Percentiles rank a stretch among this genome's conserved stretches.
Evolutionary conservation across 805 yeast species (phyloP).

Genomic region (Yarrowia sp.): DNA sequence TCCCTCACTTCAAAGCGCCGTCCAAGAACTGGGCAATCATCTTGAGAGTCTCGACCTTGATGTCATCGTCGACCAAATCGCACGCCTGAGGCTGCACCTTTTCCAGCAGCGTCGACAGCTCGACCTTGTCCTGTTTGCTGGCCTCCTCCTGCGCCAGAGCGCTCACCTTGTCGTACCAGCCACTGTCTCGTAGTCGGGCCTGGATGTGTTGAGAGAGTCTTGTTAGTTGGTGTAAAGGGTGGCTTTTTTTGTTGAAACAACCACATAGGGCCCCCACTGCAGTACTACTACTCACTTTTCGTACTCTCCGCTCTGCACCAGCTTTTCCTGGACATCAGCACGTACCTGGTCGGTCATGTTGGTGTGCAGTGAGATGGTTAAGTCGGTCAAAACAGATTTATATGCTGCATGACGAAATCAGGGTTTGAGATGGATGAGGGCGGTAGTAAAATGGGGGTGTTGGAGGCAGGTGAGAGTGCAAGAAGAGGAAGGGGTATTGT

Average conservation of each 20-base stretch:
- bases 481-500: too few species aligned
- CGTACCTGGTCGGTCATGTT: conserved; percentile 39
- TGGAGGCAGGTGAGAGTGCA: too few species aligned
- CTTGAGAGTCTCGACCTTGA: conserved; percentile 64
- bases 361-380: conserved; percentile 28
- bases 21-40: conserved; percentile 54
- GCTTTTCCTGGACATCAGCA: conserved; percentile 41
- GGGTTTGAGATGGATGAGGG: too few species aligned
- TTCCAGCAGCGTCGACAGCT: conserved; percentile 15
- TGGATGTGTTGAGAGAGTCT: conserved; percentile 68
- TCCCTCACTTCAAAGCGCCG: conserved; percentile 5
- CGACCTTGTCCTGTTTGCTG: conserved; percentile 35
- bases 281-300: conserved; percentile 55
- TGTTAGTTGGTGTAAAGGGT: conserved; percentile 18
- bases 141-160: conserved; percentile 57
- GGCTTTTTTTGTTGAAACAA: too few species aligned
- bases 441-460: too few species aligned
- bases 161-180: conserved; percentile 84
- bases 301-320: conserved; percentile 80
- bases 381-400: conserved; percentile 12
- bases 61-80: conserved; percentile 51
- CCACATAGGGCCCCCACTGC: too few species aligned
- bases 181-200: conserved; percentile 71
- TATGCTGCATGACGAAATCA: conserved; percentile 1
- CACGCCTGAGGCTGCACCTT: conserved; percentile 33